Conservation (phyloP, 202 grass and related monocot genomes). For the Elaeis oleifera region DNA sequence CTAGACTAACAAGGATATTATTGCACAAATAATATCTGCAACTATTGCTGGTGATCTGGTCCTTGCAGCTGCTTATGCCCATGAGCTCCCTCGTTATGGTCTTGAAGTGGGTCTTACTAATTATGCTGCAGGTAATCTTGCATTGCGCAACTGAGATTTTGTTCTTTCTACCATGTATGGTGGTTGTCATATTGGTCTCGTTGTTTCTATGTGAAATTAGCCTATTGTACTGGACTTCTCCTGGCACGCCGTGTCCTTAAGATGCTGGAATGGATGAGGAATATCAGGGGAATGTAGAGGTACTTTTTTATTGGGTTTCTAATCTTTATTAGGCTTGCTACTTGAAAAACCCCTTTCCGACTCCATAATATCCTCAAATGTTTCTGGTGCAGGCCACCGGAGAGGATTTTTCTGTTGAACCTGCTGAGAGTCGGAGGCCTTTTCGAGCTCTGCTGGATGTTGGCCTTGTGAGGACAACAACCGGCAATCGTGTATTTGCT, state of each 20-base stretch:
- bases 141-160: background rate
- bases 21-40: slow-evolving; percentile 12
- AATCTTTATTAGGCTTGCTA: too few species aligned
- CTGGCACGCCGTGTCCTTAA: slow-evolving; percentile 5
- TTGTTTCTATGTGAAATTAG: background rate
- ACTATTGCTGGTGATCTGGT: slow-evolving; percentile 19
- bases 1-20: slow-evolving; percentile 13
- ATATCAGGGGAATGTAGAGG: slow-evolving; percentile 19
- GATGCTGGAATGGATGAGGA: slow-evolving; percentile 7
- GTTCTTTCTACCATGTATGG: background rate
- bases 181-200: background rate
- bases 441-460: slow-evolving; percentile 18
- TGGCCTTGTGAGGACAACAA: slow-evolving; percentile 20
- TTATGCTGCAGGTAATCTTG: slow-evolving; percentile 14
- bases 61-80: slow-evolving; percentile 15
- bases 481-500: slow-evolving; percentile 17
- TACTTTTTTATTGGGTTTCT: background rate
- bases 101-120: slow-evolving; percentile 19
- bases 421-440: slow-evolving; percentile 17
- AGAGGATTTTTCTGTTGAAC: slow-evolving; percentile 11
- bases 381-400: slow-evolving; percentile 4
- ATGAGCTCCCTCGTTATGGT: slow-evolving; percentile 11
- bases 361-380: too few species aligned
- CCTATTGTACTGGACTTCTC: slow-evolving; percentile 15
- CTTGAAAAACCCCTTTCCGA: too few species aligned